Evolutionary conservation across 768 basidiomycete genomes (phyloP).

Genomic region (Suillus plorans): DNA sequence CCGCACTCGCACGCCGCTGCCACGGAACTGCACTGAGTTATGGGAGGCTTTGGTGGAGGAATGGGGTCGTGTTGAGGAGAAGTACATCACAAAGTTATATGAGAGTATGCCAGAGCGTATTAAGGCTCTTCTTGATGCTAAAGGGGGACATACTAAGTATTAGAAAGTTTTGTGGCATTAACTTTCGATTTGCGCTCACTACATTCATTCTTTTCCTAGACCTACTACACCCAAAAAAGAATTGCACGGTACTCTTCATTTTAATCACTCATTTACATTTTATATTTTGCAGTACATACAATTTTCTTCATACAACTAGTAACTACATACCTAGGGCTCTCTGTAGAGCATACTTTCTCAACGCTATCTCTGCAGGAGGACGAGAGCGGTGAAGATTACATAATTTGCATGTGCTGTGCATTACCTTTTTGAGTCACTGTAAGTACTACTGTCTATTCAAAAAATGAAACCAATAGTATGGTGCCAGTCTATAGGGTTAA

Average conservation of each 20-base stretch:
- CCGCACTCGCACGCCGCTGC: constrained; percentile 8
- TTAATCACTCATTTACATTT: not conserved
- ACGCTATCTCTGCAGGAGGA: not conserved
- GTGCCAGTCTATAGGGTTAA: too few relatives aligned
- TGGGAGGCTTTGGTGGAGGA: constrained; percentile 29
- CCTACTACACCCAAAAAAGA: not conserved
- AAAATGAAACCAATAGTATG: too few relatives aligned
- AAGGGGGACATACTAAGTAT: constrained; percentile 27
- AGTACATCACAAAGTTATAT: constrained; percentile 6
- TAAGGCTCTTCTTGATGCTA: constrained; percentile 19
- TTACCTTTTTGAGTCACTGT: too few relatives aligned
- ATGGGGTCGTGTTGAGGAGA: not conserved
- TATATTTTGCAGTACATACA: not conserved
- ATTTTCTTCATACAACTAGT: not conserved
- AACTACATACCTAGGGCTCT: not conserved
- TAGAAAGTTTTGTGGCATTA: constrained; percentile 8
- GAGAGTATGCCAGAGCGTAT: constrained; percentile 15
- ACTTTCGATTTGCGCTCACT: not conserved
- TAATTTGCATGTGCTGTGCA: too few relatives aligned
- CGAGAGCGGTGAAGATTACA: too few relatives aligned
- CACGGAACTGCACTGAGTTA: constrained; percentile 20
- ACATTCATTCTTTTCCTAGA: not conserved
- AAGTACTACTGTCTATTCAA: too few relatives aligned
- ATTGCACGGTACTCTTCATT: constrained; percentile 3
- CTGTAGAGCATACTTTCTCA: not conserved